Evolutionary conservation across 495 filamentous ascomycete genomes (phyloP), one percentile per base, ranked within the genome.

Genomic region (Talaromyces liani): DNA sequence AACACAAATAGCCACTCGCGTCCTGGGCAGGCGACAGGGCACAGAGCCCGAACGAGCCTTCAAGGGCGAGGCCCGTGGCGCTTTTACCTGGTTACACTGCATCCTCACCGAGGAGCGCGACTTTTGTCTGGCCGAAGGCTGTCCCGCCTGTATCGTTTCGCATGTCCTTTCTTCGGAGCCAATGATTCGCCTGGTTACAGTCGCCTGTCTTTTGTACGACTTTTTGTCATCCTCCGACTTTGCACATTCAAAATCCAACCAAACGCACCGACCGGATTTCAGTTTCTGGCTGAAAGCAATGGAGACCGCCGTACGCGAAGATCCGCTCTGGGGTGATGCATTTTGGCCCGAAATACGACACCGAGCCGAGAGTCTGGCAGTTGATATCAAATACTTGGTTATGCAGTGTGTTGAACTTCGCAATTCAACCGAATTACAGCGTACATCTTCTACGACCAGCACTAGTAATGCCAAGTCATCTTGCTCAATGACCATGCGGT

Each of bases 81-180:
- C 84, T 6, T 87, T 82, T 71, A 71, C 84, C 61, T 87, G 84
- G 82, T 73, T 87, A 54, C 80, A 85, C 65, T 85, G 82, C 73
- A 84, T 86, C 59, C 68, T 86, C 8, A 77, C 66, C 27, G 82
- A 84, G 62, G 84, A 85, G 64, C 78, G 80, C 63, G 80, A 86
- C 63, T 87, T 83, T 82, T 84, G 82, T 65, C 69, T 79, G 65
- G 82, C 81, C 0, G 69, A 77, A 55, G 82, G 84, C 16, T 87
- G 85, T 70, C 83, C 84, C 22, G 78, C 79, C 22, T 87, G 85
- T 68, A 76, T 84, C 57, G 80, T 83, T 4, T 72, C 76, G 39
- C 77, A 85, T 61, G 77, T 80, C 58, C 67, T 87, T 8, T 73
- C 81, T 69, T 84, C 82, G 39, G 84, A 87, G 65, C 84, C 84